Percentiles rank a stretch among this genome's conserved stretches.
phyloP scores from a whole-genome alignment of 2,329 filamentous ascomycete genomes.

The Amylocarpus encephaloides region DNA sequence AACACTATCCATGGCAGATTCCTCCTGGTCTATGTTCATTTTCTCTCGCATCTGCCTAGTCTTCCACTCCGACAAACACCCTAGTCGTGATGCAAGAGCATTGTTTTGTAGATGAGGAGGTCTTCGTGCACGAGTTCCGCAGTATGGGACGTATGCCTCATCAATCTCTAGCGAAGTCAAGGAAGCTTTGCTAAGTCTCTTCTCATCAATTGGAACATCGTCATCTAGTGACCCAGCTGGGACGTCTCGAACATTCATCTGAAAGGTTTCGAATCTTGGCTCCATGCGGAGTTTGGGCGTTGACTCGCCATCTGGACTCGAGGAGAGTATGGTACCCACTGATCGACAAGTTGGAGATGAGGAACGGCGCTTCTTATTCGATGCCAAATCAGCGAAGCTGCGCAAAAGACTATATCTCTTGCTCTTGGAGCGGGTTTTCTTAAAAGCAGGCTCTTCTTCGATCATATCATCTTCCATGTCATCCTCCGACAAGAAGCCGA shows the following conservation, averaged over 20 bases:
- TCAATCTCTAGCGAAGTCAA: too few relatives aligned
- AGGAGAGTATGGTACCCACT: constrained; percentile 21
- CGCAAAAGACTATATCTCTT: too few relatives aligned
- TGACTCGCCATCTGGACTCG: constrained; percentile 26
- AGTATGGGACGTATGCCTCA: too few relatives aligned
- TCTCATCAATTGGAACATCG: background rate
- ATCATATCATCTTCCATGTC: constrained; percentile 7
- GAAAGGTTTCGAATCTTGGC: constrained; percentile 16
- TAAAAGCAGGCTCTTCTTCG: background rate
- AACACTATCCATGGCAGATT: too few relatives aligned
- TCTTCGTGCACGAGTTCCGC: too few relatives aligned
- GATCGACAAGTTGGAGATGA: constrained; percentile 2
- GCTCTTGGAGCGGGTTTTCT: too few relatives aligned
- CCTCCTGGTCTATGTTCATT: too few relatives aligned
- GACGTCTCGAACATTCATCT: constrained; percentile 4
- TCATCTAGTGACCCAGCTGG: constrained; percentile 9
- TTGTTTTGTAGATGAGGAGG: too few relatives aligned
- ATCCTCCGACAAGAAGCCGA: background rate
- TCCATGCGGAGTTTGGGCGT: constrained; percentile 24
- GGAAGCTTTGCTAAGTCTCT: constrained; percentile 1
- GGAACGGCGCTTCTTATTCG: background rate
- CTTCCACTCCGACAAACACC: too few relatives aligned
- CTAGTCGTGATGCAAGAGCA: too few relatives aligned
- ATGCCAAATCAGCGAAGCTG: constrained; percentile 2
- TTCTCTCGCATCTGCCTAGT: too few relatives aligned